Base-by-base conservation (phyloP, 257 asterid species). In the Eustoma russellianum region DNA sequence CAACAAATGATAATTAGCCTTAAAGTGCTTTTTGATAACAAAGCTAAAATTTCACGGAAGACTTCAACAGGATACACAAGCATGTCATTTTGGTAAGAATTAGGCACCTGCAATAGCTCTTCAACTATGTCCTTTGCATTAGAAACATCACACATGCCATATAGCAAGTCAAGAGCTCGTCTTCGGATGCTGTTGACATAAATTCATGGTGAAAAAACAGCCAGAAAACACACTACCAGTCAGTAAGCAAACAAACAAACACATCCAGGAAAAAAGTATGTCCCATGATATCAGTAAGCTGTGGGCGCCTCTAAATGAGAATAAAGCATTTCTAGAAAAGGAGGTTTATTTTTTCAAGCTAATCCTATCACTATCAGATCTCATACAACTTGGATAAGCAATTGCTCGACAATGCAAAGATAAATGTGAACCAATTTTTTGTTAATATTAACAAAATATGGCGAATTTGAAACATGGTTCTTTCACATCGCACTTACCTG, bases 71-170 rank as follows among this genome's bases (percentile, higher is more conserved):
- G 45, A 59, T 52, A 65, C 53, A 17, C 47, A 33, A 53, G 16
- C 41, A 41, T 30, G 49, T 66, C 62, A 55, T 48, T 16, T 19
- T 60, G 50, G 24, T 41, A 61, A 62, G 41, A 53, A 47, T 55
- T 59, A 44, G 13, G 46, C 57, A 89, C 97, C 97, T 89, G 97
- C 52, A 89, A 76, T 56, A 89, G 62, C 71, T 89, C 97, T 74
- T 89, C 97, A 70, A 89, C 97, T 56, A 89, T 89, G 79, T 89
- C 97, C 77, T 89, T 89, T 28, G 97, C 97, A 67, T 89, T 89
- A 52, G 97, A 85, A 73, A 89, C 93, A 72, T 89, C 97, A 64
- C 97, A 89, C 97, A 89, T 89, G 70, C 97, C 97, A 73, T 89
- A 85, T 19, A 89, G 78, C 83, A 89, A 76, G 79, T 89, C 97